Evolutionary conservation across 306 rosid species (phyloP).

Genomic region (Macrotyloma uniflorum): DNA sequence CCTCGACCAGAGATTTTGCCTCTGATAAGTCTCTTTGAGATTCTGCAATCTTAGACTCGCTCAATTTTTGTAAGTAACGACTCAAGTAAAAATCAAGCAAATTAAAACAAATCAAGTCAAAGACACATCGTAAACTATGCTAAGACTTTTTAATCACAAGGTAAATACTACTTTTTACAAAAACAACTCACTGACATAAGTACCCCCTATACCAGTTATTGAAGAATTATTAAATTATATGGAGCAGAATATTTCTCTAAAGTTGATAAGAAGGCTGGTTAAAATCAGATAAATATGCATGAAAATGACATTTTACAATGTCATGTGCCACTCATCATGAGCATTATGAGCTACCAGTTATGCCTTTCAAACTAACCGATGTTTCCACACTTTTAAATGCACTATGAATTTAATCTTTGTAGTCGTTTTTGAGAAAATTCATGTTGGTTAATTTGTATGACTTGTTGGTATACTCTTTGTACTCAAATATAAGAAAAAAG

Average conservation of each 20-base stretch:
- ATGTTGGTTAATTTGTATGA: background rate
- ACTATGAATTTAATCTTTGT: background rate
- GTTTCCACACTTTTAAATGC: background rate
- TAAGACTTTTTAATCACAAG: background rate
- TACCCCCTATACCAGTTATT: background rate
- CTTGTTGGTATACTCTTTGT: no score
- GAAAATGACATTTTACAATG: background rate
- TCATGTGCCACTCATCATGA: background rate
- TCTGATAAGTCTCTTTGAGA: slow-evolving; percentile 76
- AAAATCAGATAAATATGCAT: background rate
- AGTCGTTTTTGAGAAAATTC: background rate
- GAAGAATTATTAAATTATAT: background rate
- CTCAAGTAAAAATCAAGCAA: background rate
- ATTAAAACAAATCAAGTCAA: slow-evolving; percentile 7
- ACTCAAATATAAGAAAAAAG: no score
- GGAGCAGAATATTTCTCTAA: background rate
- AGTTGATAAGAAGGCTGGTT: background rate
- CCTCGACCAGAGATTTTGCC: slow-evolving; percentile 75
- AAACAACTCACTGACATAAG: background rate
- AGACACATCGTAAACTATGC: background rate
- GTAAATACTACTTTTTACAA: background rate
- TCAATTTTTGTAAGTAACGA: slow-evolving; percentile 22
- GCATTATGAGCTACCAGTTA: background rate
- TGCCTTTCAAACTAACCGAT: background rate
- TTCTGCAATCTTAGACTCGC: slow-evolving; percentile 64